Evolutionary conservation across 2,329 filamentous ascomycete genomes (phyloP).

Genomic region (Myriosclerotinia scirpicola): DNA sequence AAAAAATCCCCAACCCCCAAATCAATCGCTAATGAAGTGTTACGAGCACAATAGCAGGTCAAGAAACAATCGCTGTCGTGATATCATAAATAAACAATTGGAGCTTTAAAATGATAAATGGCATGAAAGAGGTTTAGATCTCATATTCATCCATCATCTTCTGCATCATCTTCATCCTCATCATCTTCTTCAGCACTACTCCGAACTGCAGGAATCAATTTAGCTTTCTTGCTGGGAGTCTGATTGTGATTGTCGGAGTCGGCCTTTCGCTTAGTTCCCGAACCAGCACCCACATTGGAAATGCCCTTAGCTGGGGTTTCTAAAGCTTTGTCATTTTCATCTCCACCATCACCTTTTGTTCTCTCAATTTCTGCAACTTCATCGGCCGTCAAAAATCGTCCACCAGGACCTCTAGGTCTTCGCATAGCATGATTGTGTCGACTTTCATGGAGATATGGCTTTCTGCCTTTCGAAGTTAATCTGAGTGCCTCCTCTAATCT

Average conservation of each 20-base stretch:
- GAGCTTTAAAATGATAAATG: slow-evolving; percentile 17
- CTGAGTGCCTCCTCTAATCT: slow-evolving; percentile 90
- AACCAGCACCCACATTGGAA: slow-evolving; percentile 37
- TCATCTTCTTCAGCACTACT: slow-evolving; percentile 40
- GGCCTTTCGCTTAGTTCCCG: slow-evolving; percentile 62
- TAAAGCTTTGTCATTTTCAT: slow-evolving; percentile 44
- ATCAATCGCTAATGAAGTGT: slow-evolving; percentile 30
- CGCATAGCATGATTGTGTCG: slow-evolving; percentile 98
- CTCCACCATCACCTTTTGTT: slow-evolving; percentile 47
- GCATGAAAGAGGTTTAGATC: not conserved
- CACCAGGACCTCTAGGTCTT: slow-evolving; percentile 86
- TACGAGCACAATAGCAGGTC: slow-evolving; percentile 27
- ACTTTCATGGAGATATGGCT: slow-evolving; percentile 96
- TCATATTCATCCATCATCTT: slow-evolving; percentile 34
- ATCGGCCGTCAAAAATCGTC: slow-evolving; percentile 92
- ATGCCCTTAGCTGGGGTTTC: slow-evolving; percentile 37
- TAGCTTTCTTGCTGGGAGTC: slow-evolving; percentile 55
- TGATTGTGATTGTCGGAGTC: slow-evolving; percentile 48
- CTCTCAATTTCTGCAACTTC: slow-evolving; percentile 90
- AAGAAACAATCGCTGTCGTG: slow-evolving; percentile 36
- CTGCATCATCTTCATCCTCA: slow-evolving; percentile 41
- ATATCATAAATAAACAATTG: slow-evolving; percentile 36
- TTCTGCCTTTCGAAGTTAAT: slow-evolving; percentile 90
- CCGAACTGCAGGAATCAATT: slow-evolving; percentile 41
- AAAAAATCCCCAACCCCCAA: slow-evolving; percentile 12